Evolutionary conservation across 306 rosid genomes (phyloP).

Genomic region (Delonix regia): DNA sequence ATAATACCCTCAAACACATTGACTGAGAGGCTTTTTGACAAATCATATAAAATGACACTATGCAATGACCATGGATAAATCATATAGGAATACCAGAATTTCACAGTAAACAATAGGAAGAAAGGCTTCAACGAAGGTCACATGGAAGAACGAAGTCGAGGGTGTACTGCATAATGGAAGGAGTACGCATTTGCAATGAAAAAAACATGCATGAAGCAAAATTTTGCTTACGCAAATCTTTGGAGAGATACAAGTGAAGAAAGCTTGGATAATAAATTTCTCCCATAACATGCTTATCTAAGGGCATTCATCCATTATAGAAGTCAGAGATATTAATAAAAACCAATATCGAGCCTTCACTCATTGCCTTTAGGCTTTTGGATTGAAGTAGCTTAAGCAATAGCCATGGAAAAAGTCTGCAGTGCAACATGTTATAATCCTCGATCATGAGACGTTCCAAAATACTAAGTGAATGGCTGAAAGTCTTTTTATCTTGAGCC

Average conservation of each 20-base stretch:
- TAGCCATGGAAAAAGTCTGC: neutral
- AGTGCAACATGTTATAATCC: neutral
- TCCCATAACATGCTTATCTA: too few relatives aligned
- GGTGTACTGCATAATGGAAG: slow-evolving; percentile 2
- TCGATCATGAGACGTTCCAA: neutral
- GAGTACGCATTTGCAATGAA: neutral
- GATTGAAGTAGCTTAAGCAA: neutral
- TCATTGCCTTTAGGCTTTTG: too few relatives aligned
- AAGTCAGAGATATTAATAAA: too few relatives aligned
- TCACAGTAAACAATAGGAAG: neutral
- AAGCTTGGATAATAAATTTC: too few relatives aligned
- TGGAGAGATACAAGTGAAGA: too few relatives aligned
- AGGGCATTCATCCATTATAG: too few relatives aligned
- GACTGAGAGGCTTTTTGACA: slow-evolving; percentile 9
- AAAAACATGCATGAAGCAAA: neutral
- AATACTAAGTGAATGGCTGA: too few relatives aligned
- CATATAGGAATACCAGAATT: slow-evolving; percentile 21
- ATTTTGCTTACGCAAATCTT: too few relatives aligned
- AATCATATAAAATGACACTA: neutral
- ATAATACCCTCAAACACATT: neutral
- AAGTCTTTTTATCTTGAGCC: neutral
- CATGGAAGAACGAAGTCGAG: neutral
- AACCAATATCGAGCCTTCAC: too few relatives aligned
- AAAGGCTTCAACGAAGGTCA: neutral
- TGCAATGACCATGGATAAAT: slow-evolving; percentile 11